Base-by-base conservation (phyloP, 768 basidiomycete genomes). In the Clathrus columnatus region DNA sequence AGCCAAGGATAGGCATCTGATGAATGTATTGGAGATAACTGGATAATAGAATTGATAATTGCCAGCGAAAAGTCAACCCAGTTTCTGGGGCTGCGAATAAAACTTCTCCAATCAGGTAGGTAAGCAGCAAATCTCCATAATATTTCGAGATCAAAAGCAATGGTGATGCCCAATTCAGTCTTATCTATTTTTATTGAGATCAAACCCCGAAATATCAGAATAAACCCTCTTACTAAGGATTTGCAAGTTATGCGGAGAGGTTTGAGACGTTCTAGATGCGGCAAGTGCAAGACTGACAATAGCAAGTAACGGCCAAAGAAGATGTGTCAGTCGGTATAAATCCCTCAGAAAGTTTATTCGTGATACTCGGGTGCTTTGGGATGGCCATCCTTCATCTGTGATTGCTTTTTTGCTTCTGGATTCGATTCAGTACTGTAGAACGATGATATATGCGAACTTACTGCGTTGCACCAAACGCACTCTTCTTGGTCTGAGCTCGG, bases 121-220 rank as follows among this genome's bases (percentile, higher is more conserved):
- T 83, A 74, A 1, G 81, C 83, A 4, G 82, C 62, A 28, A 95
- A 62, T 1, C 95, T 80, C 49, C 92, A 68, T 43, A 84, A 61
- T 60, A 98, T 93, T 69, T 98, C 95, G 56, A 93, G 58, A 68
- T 92, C 91, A 67, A 98, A 95, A 0, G 83, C 82, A 51, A 89
- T 61, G 0, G 94, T 92, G 61, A 93, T 81, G 7, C 72, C 81
- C 10, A 90, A 72, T 65, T 96, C 91, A 49, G 84, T 78, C 45
- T 75, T 77, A 61, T 80, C 81, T 67, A 85, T 68, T 47, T 82
- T 67, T 66, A 58, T 87, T 83, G 45, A 65, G 32, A 17, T 14
- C 14, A 54, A 32, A 32, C 11, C 26, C 7, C 10, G n/a, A 23
- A 51, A 18, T 27, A 29, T 10, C 24, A 5, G 6, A 43, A 14